Conservation (phyloP, 345 rosid species). For the Atalantia buxifolia region DNA sequence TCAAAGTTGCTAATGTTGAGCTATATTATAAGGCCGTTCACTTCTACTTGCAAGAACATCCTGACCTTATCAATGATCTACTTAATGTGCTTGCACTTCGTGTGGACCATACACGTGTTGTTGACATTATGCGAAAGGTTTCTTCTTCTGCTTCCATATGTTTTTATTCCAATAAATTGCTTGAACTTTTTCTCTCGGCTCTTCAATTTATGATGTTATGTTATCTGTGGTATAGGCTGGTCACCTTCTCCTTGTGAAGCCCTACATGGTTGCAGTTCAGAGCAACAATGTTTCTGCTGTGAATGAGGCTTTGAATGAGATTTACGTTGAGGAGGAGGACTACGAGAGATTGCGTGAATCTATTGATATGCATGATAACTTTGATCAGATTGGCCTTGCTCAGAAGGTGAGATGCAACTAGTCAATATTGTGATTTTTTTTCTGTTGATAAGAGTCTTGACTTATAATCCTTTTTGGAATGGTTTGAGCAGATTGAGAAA, state of each 20-base stretch:
- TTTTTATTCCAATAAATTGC: background rate
- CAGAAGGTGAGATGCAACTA: constrained; percentile 54
- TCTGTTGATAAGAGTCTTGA: background rate
- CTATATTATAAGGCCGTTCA: constrained; percentile 96
- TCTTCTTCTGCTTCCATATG: constrained; percentile 7
- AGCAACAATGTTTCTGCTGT: constrained; percentile 93
- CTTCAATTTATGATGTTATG: background rate
- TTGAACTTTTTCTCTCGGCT: background rate
- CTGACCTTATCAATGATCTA: constrained; percentile 88
- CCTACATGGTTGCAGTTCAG: constrained; percentile 96
- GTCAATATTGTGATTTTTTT: background rate
- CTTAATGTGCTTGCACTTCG: constrained; percentile 93
- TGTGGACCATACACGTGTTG: constrained; percentile 95
- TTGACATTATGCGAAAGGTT: constrained; percentile 97
- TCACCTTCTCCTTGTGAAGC: constrained; percentile 88
- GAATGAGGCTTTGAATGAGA: constrained; percentile 90
- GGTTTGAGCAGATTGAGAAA: constrained; percentile 74
- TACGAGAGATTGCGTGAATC: constrained; percentile 93
- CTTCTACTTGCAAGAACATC: constrained; percentile 97
- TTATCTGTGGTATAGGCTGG: constrained; percentile 61
- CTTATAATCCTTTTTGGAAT: constrained; percentile 14
- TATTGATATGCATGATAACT: constrained; percentile 85
- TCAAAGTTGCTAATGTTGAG: constrained; percentile 95
- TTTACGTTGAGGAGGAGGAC: constrained; percentile 93
- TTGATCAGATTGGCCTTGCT: constrained; percentile 90